phyloP scores from a whole-genome alignment of 2,329 filamentous ascomycete species.

The Cryoendolithus antarcticus region DNA sequence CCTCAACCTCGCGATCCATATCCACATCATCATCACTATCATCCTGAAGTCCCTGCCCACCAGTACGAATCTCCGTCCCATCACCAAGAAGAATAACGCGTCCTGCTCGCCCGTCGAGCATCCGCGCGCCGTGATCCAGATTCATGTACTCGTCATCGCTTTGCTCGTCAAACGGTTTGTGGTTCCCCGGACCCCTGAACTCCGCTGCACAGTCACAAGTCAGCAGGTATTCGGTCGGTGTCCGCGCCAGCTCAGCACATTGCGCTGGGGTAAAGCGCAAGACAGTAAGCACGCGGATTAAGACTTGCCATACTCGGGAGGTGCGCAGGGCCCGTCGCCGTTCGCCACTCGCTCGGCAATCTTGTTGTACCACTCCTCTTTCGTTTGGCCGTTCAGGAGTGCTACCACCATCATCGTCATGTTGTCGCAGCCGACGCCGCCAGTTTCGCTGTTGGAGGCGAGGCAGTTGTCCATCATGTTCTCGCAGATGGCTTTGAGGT shows the following conservation, averaged over 20 bases:
- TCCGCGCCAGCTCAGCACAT: constrained; percentile 6
- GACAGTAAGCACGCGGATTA: constrained; percentile 16
- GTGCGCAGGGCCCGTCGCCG: constrained; percentile 94
- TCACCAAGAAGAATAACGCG: constrained; percentile 92
- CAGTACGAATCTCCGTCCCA: constrained; percentile 82
- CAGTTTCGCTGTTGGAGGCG: constrained; percentile 93
- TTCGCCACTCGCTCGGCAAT: constrained; percentile 88
- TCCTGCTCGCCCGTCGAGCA: constrained; percentile 58
- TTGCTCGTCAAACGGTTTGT: constrained; percentile 38
- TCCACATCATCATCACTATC: constrained; percentile 60
- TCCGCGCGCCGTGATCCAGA: constrained; percentile 53
- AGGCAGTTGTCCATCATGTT: constrained; percentile 99
- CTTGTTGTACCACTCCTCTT: constrained; percentile 97
- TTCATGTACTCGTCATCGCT: constrained; percentile 59
- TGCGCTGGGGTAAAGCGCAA: constrained; percentile 5
- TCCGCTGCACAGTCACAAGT: constrained; percentile 28
- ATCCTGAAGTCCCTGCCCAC: constrained; percentile 24
- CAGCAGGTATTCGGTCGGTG: constrained; percentile 8
- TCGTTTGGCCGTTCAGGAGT: constrained; percentile 78
- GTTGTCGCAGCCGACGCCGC: constrained; percentile 96
- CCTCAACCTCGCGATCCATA: constrained; percentile 54
- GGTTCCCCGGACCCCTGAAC: constrained; percentile 38
- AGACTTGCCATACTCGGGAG: constrained; percentile 96
- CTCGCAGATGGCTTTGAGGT: constrained; percentile 88
- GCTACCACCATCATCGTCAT: constrained; percentile 96